Evolutionary conservation across 176 grass and related monocot species (phyloP).

Genomic region (Dendrocalamus sinicus): DNA sequence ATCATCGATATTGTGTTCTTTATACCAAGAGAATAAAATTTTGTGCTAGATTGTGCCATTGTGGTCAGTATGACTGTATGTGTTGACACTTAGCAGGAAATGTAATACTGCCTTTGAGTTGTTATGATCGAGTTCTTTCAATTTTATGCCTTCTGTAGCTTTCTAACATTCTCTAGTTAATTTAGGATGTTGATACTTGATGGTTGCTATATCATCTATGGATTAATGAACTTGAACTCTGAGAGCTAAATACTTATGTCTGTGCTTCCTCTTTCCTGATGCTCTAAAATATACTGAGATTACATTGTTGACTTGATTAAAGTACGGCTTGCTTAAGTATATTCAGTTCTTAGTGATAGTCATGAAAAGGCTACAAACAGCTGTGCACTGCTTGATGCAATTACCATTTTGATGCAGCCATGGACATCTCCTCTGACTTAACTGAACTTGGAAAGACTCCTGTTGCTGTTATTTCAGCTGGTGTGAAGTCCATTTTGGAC

Average conservation of each 20-base stretch:
- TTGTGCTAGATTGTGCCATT: background rate
- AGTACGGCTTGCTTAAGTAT: conserved; percentile 4
- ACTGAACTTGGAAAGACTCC: conserved; percentile 95
- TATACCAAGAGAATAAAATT: background rate
- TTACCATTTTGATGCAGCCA: conserved; percentile 64
- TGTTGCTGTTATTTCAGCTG: conserved; percentile 83
- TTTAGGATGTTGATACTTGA: conserved; percentile 15
- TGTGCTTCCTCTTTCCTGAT: background rate
- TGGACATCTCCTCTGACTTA: conserved; percentile 95
- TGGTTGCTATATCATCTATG: background rate
- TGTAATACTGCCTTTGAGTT: background rate
- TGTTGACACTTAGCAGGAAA: background rate
- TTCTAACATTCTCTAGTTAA: background rate
- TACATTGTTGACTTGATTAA: background rate
- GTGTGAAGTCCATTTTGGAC: conserved; percentile 97
- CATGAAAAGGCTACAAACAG: background rate
- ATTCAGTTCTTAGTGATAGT: background rate
- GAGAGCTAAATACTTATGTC: conserved; percentile 8
- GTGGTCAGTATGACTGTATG: background rate
- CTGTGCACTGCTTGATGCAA: background rate
- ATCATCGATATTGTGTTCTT: background rate
- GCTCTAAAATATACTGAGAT: background rate
- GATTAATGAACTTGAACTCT: background rate
- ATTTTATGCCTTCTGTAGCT: background rate
- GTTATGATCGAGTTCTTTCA: background rate